phyloP scores from a whole-genome alignment of 2,329 filamentous ascomycete species.

The Aureobasidium sp. region DNA sequence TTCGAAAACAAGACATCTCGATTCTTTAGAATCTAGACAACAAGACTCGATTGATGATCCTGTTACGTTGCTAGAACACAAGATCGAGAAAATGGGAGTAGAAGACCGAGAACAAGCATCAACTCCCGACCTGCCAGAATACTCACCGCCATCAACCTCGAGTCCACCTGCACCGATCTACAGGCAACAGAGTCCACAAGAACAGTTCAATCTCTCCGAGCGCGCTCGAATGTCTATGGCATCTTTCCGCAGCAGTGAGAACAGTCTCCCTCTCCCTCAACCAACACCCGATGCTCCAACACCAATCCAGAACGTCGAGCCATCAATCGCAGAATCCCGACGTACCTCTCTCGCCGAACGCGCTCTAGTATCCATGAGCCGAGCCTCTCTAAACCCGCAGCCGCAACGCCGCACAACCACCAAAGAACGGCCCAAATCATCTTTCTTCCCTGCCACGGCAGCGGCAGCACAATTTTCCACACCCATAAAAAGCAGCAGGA shows the following conservation, averaged over 20 bases:
- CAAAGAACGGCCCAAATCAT: constrained; percentile 19
- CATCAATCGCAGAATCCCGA: not conserved
- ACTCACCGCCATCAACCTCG: not conserved
- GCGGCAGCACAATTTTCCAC: constrained; percentile 46
- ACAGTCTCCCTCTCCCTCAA: constrained; percentile 18
- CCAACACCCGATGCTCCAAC: constrained; percentile 18
- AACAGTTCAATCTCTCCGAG: constrained; percentile 35
- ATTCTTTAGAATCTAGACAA: not conserved
- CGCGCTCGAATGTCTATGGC: constrained; percentile 38
- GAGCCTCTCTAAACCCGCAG: constrained; percentile 36
- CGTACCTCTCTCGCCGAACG: constrained; percentile 59
- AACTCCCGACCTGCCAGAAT: not conserved
- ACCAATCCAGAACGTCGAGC: constrained; percentile 2
- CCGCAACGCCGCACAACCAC: not conserved
- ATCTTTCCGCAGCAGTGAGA: constrained; percentile 20
- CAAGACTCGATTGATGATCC: not conserved
- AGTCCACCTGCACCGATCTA: not conserved
- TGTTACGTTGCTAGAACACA: not conserved
- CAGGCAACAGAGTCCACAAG: constrained; percentile 17
- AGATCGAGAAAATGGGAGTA: not conserved
- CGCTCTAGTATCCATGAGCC: constrained; percentile 71
- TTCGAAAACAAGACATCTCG: not conserved
- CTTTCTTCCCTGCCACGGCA: constrained; percentile 37
- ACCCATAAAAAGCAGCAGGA: constrained; percentile 28
- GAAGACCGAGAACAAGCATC: not conserved